Evolutionary conservation across 208 protist genomes (phyloP), one percentile per base, ranked within the genome.

Genomic region (Balamuthia mandrillaris): DNA sequence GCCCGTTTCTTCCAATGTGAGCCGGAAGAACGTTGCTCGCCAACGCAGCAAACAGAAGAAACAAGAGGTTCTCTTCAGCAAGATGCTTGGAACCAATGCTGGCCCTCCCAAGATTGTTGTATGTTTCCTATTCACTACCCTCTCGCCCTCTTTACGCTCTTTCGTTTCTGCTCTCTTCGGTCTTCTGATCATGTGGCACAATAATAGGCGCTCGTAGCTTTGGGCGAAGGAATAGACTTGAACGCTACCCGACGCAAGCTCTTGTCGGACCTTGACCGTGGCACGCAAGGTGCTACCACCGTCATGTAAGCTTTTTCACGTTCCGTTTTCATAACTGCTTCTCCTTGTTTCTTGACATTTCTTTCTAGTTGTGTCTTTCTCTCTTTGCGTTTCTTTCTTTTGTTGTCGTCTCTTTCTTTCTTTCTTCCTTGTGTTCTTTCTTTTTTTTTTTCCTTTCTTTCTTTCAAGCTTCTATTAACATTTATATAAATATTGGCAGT

Each of bases 61-160:
- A 37, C n/a, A 81, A 2, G 78, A 84, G 78, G 78, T 84, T n/a
- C 78, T 84, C 24, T 47, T 60, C 78, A 84, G 78, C 78, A 84
- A 84, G 33, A 29, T 42, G 29, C 39, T 84, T 54, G 78, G 78
- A 7, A 84, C 78, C 10, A 24, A 27, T 27, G 78, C 56, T 35
- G 78, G 78, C 31, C 78, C 78, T 4, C 78, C 78, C 21, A 84
- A 84, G 42, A 84, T 84, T 41, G 42, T 84, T 24, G 78, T 84
- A 84, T 27, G 52, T 60, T 0, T 4, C 7, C 21, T 41, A 56
- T 24, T n/a, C n/a, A n/a, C n/a, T n/a, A 21, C 37, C 72, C 35
- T 1, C 61, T 31, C 52, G 29, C 24, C 52, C 52, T 60, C n/a
- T 60, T 60, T n/a, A 27, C 52, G 18, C n/a, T 6, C 24, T 60